Conservation (phyloP, 768 basidiomycete genomes). For the Rhizopogon vulgaris region DNA sequence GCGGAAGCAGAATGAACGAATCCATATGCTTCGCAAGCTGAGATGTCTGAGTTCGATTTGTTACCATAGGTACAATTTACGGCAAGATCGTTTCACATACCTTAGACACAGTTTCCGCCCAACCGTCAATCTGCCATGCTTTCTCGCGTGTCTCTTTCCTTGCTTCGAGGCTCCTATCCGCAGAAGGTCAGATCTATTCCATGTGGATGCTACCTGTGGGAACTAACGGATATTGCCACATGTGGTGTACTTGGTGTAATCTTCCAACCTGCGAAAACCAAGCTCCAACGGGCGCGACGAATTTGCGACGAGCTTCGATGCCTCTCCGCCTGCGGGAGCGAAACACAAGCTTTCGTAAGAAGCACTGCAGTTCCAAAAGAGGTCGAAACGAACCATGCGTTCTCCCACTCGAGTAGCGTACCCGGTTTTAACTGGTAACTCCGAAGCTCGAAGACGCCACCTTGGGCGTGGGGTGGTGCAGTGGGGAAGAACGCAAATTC, state of each 20-base stretch:
- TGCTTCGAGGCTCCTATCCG: conserved; percentile 58
- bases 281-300: conserved; percentile 82
- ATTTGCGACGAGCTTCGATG: conserved; percentile 87
- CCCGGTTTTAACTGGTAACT: conserved; percentile 87
- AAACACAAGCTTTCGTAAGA: conserved; percentile 5
- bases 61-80: neutral
- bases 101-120: conserved; percentile 93
- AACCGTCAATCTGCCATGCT: conserved; percentile 93
- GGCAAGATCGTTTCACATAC: conserved; percentile 31
- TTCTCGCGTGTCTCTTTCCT: conserved; percentile 82
- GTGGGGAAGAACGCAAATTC: conserved; percentile 97
- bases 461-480: conserved; percentile 76
- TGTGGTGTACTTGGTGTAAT: conserved; percentile 86
- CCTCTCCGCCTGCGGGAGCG: conserved; percentile 67
- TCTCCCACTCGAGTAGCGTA: conserved; percentile 91
- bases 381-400: conserved; percentile 59
- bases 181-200: conserved; percentile 7
- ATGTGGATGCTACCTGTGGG: conserved; percentile 1
- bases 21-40: conserved; percentile 86
- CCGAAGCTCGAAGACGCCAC: conserved; percentile 92
- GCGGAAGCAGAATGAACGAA: conserved; percentile 71
- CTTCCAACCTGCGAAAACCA: conserved; percentile 89
- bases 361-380: neutral
- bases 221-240: conserved; percentile 94
- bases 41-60: conserved; percentile 57